Percentiles rank a stretch among this genome's conserved stretches.
These are phyloP conservation scores for Arthrobotrys iridis DNA, from an alignment of 2,329 filamentous ascomycete species.

Conservation along the genomic window DNA sequence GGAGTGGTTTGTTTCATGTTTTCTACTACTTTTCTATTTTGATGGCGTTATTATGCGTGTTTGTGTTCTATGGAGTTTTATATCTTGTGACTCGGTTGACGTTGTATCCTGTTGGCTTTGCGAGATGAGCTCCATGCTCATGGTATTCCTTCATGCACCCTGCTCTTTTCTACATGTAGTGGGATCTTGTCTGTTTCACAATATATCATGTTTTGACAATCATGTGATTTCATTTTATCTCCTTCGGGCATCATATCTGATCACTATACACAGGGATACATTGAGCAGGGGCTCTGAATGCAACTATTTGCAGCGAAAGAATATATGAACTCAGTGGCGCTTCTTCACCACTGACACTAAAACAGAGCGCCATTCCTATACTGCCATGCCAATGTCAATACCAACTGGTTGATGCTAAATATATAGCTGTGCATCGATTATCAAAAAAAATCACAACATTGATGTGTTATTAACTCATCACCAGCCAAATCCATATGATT, in stretches of 20 bases:
- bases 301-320: neutral
- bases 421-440: neutral
- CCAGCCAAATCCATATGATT: conserved; percentile 3
- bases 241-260: conserved; percentile 36
- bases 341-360: neutral
- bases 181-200: conserved; percentile 37
- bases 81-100: conserved; percentile 10
- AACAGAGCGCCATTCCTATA: neutral
- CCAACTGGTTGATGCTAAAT: neutral
- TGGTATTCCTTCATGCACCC: conserved; percentile 20
- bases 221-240: conserved; percentile 19
- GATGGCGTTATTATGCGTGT: conserved; percentile 34
- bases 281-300: neutral
- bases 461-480: conserved; percentile 8
- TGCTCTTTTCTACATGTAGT: conserved; percentile 24
- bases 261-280: conserved; percentile 30
- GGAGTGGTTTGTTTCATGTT: conserved; percentile 36
- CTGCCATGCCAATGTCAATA: too few species aligned
- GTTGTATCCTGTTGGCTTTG: neutral
- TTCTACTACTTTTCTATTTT: neutral
- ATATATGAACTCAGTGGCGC: neutral
- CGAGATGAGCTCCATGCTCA: conserved; percentile 53
- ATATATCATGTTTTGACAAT: conserved; percentile 16
- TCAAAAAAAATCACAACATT: neutral
- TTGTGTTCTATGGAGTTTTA: conserved; percentile 35